These are phyloP conservation scores for Udeniomyces megalosporus DNA, from an alignment of 768 basidiomycete species.

Conservation along the genomic window DNA sequence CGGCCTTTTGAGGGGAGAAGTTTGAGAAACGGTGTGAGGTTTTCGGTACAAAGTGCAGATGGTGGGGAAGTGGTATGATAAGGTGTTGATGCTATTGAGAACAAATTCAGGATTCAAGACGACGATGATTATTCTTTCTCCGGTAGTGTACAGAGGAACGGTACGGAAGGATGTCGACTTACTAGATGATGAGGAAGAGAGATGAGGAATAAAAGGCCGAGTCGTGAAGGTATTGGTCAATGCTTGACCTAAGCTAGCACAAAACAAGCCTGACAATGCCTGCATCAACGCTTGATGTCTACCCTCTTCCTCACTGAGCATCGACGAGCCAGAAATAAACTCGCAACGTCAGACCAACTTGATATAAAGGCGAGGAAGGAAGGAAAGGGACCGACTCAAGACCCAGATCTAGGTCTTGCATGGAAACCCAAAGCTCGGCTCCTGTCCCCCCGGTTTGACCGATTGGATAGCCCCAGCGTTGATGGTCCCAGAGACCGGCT, in stretches of 20 bases:
- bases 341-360: background rate
- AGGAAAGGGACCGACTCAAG: background rate
- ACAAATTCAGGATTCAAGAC: background rate
- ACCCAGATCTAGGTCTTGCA: constrained; percentile 33
- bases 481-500: constrained; percentile 81
- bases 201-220: constrained; percentile 9
- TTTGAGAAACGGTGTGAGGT: constrained; percentile 87
- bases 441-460: constrained; percentile 64
- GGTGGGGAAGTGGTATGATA: constrained; percentile 31
- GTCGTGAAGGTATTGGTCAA: constrained; percentile 39
- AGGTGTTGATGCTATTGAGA: background rate
- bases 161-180: background rate
- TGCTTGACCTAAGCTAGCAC: constrained; percentile 63
- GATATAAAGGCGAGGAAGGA: background rate
- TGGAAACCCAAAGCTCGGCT: constrained; percentile 83
- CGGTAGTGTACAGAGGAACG: no score
- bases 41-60: constrained; percentile 90
- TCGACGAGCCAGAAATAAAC: background rate
- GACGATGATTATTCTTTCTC: background rate
- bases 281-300: constrained; percentile 78
- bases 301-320: constrained; percentile 48
- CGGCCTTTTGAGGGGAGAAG: constrained; percentile 80
- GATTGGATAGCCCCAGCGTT: constrained; percentile 64
- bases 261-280: constrained; percentile 82
- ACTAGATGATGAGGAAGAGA: background rate